Conservation (phyloP, 1,284 basidiomycete species). For the Volvariella volvacea region DNA sequence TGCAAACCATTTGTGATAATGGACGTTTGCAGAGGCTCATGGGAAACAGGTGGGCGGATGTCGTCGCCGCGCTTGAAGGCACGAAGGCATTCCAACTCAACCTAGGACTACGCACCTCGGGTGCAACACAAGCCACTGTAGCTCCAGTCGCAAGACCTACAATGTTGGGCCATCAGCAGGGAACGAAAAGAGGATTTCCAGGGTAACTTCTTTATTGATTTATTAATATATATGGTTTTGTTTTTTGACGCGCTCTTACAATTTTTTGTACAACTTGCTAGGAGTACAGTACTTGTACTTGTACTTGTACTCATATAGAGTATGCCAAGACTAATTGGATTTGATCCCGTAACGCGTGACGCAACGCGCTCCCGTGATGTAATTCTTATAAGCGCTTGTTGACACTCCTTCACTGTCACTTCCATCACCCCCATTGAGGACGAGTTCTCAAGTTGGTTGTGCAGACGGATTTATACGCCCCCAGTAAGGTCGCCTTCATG, state of each 20-base stretch:
- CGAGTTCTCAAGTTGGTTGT: too few relatives aligned
- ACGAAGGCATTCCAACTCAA: neutral
- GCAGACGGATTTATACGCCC: too few relatives aligned
- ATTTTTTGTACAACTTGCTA: too few relatives aligned
- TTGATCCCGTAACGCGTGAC: too few relatives aligned
- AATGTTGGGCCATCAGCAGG: neutral
- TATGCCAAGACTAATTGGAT: too few relatives aligned
- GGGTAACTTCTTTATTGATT: neutral
- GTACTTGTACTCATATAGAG: too few relatives aligned
- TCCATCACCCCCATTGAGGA: too few relatives aligned
- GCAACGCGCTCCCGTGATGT: too few relatives aligned
- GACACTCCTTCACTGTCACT: too few relatives aligned
- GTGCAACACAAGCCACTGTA: neutral
- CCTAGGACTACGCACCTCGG: neutral
- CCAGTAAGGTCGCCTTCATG: too few relatives aligned
- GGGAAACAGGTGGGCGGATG: slow-evolving; percentile 20
- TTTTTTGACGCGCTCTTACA: neutral
- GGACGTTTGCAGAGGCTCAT: slow-evolving; percentile 16
- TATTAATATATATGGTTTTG: neutral
- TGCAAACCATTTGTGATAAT: slow-evolving; percentile 16
- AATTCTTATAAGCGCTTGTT: too few relatives aligned
- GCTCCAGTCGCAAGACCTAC: neutral
- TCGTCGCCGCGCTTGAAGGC: slow-evolving; percentile 18
- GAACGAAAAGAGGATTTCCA: neutral
- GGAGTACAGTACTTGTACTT: too few relatives aligned